A percentile compares a stretch with the other conserved stretches of the same genome.
Conservation (phyloP, 495 filamentous ascomycete species). For the Elasticomyces elasticus region DNA sequence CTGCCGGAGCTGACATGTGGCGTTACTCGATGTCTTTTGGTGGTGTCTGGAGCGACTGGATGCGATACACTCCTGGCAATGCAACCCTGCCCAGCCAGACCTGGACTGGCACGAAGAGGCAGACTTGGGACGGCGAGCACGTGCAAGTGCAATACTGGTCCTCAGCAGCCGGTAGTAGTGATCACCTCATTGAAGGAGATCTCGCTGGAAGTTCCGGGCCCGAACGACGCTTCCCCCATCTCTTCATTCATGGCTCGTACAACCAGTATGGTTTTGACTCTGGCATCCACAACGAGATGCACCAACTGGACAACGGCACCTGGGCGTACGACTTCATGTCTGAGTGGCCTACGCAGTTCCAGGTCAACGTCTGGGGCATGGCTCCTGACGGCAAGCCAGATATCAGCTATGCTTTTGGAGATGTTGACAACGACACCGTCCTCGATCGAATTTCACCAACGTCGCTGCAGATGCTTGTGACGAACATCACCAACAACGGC, state of each 20-base stretch:
- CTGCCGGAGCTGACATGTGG: conserved; percentile 54
- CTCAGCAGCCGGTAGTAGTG: conserved; percentile 52
- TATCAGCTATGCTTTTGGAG: conserved; percentile 47
- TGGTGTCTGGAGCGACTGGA: conserved; percentile 51
- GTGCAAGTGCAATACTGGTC: conserved; percentile 61
- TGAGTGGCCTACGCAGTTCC: conserved; percentile 55
- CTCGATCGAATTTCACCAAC: conserved; percentile 56
- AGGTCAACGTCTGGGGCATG: conserved; percentile 61
- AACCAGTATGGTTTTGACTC: conserved; percentile 62
- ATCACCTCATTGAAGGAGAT: conserved; percentile 56
- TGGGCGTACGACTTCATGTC: conserved; percentile 56
- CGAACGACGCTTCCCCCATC: conserved; percentile 50
- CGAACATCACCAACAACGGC: conserved; percentile 49
- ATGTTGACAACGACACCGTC: conserved; percentile 51
- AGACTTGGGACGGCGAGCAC: conserved; percentile 58
- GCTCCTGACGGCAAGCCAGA: conserved; percentile 57
- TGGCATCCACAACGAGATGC: conserved; percentile 47
- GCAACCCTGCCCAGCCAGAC: conserved; percentile 35
- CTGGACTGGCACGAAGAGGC: conserved; percentile 54
- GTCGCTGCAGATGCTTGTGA: conserved; percentile 43
- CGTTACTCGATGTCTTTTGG: conserved; percentile 57
- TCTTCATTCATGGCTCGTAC: conserved; percentile 56
- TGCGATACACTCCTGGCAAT: conserved; percentile 41
- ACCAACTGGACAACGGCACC: conserved; percentile 42
- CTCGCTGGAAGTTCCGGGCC: conserved; percentile 30